Evolutionary conservation across 1,139 yeast species (phyloP).

Genomic region (Magnusiomyces clavatus): DNA sequence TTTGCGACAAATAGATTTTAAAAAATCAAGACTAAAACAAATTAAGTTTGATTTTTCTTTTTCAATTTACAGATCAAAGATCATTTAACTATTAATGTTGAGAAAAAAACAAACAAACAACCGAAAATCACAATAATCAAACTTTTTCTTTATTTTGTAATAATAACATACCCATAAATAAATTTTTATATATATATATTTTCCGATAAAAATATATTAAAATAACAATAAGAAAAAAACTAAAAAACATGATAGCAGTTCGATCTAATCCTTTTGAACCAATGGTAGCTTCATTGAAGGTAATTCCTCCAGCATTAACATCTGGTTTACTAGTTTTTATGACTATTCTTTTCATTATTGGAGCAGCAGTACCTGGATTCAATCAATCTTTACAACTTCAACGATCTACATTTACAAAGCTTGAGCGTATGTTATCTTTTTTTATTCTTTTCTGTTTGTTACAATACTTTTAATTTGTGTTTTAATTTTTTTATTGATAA

Average conservation of each 20-base stretch:
- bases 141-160: too few species aligned
- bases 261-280: slow-evolving; percentile 5
- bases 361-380: slow-evolving; percentile 29
- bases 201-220: background rate
- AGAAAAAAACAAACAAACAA: too few species aligned
- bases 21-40: too few species aligned
- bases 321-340: slow-evolving; percentile 56
- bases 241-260: slow-evolving; percentile 1
- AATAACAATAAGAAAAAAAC: background rate
- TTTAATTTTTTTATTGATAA: background rate
- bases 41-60: too few species aligned
- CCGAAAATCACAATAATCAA: too few species aligned
- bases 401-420: slow-evolving; percentile 48
- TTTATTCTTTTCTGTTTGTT: background rate
- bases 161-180: too few species aligned
- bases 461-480: background rate
- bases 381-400: slow-evolving; percentile 39
- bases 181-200: too few species aligned
- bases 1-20: too few species aligned
- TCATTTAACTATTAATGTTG: background rate
- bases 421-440: slow-evolving; percentile 35
- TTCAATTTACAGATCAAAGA: background rate
- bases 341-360: slow-evolving; percentile 35
- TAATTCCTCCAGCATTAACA: slow-evolving; percentile 54
- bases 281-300: slow-evolving; percentile 10